Evolutionary conservation across 495 filamentous ascomycete species (phyloP), one percentile per base, ranked within the genome.

Genomic region (Lichina pygmaea): DNA sequence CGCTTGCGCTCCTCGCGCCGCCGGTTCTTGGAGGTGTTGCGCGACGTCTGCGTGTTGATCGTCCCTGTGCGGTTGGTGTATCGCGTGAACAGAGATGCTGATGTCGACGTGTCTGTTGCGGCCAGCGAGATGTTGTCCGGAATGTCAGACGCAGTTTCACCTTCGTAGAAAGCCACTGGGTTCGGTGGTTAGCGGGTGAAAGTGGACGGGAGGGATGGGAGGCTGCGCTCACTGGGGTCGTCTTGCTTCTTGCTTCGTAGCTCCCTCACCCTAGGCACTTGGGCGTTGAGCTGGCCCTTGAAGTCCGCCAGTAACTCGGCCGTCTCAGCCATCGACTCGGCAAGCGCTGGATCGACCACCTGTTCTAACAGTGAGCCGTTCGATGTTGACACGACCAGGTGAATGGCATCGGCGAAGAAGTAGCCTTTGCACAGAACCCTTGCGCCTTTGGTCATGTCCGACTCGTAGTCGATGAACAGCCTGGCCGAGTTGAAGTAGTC

Each of bases 281-380:
- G 89, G 3, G 83, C 77, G 24, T 62, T 62, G 6, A 94, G 65
- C 53, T 97, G 89, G 6, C 61, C 66, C 58, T 78, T 81, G 67
- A 86, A 94, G 54, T 97, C 89, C 2, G 86, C 80, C 17, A 97
- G 67, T 16, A 94, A 70, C 54, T 95, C 89, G 2, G 82, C 92
- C 56, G 73, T 79, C 36, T 67, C 65, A 9, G 76, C 78, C 50
- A 83, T 71, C 6, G 73, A 71, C 45, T 94, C 86, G 5, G 70
- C 70, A 9, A 97, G 69, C 3, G 79, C 81, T 0, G 68, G 54
- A 60, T 97, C 86, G 33, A 86, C 62, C 34, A 91, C 66, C 9
- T 63, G 60, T 6, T 58, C 55, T 17, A 78, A 60, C 12, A 69
- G 57, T 38, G 60, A 53, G 12, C 60, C 52, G 24, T 63, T 62